Evolutionary conservation across 75 land plant species (phyloP), one percentile per base, ranked within the genome.

Genomic region (Isoetes taiwanensis): DNA sequence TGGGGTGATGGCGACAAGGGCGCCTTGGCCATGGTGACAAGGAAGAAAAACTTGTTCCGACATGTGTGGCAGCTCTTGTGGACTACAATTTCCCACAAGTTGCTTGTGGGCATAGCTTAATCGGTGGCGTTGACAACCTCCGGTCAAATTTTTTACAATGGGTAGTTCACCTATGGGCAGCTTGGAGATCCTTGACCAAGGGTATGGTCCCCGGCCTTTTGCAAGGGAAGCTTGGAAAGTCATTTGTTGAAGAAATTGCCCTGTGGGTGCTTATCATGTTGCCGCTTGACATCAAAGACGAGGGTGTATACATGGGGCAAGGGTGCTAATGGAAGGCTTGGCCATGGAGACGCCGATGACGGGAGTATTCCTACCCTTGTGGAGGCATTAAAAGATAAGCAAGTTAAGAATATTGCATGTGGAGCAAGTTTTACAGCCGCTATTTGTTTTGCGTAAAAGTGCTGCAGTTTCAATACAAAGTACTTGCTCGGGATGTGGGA

Each of bases 1-100:
- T 89, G 96, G 96, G 90, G 95, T 5, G 91, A 85, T 72, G 96
- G 96, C 12, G 96, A 89, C 58, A 85, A 75, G 57, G 78, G 32
- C 70, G 86, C 23, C 72, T 89, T 29, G 91, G 96, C 25, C 96
- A 85, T 64, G 91, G 96, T 28, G 91, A 85, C 57, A 77, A 72
- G 48, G 91, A 85, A 31, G 61, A 81, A 30, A 74, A 67, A 53
- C 73, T 85, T 50, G 76, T 81, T 20, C 96, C 96, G 27, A 71
- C 83, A 30, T 81, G 90, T 68, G 86, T 89, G 34, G 82, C 83
- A 55, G 69, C 82, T 39, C 70, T 89, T 28, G 76, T 70, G n/a
- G 86, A 85, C 29, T 69, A 76, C 27, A 82, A 71, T 43, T 89
- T 89, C 70, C 75, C 74, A 52, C 75, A 79, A 43, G 96, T 89